Evolutionary conservation across 1,284 basidiomycete genomes (phyloP).

Genomic region (Taiwanofungus camphoratus): DNA sequence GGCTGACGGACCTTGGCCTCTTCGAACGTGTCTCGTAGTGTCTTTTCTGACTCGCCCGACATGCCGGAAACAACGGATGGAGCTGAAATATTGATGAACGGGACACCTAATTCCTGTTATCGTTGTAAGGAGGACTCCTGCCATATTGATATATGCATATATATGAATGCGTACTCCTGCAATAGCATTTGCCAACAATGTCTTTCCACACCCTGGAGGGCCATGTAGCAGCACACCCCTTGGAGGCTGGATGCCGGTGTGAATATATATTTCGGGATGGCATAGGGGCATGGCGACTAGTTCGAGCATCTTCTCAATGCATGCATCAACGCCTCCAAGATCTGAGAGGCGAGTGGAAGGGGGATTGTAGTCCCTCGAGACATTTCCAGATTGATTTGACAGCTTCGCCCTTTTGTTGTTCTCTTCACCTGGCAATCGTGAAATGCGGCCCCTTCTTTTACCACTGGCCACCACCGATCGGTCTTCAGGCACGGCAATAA

Average conservation of each 20-base stretch:
- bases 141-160: constrained; percentile 11
- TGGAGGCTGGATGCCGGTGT: constrained; percentile 90
- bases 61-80: constrained; percentile 96
- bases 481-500: constrained; percentile 14
- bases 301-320: constrained; percentile 91
- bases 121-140: constrained; percentile 8
- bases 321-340: constrained; percentile 82
- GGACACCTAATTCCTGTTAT: constrained; percentile 78
- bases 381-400: constrained; percentile 16
- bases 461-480: constrained; percentile 28
- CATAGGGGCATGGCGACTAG: constrained; percentile 92
- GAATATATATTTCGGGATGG: constrained; percentile 93
- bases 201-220: constrained; percentile 97
- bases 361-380: constrained; percentile 56
- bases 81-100: constrained; percentile 91
- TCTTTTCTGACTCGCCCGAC: constrained; percentile 97
- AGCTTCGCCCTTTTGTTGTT: constrained; percentile 51
- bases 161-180: constrained; percentile 68
- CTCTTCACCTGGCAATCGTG: constrained; percentile 39
- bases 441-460: constrained; percentile 56
- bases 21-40: constrained; percentile 92
- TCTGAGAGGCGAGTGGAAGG: constrained; percentile 74
- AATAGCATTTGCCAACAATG: constrained; percentile 85
- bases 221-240: constrained; percentile 94
- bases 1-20: constrained; percentile 71